Evolutionary conservation across 2,329 filamentous ascomycete genomes (phyloP).

Genomic region (Xylariaceae sp.): DNA sequence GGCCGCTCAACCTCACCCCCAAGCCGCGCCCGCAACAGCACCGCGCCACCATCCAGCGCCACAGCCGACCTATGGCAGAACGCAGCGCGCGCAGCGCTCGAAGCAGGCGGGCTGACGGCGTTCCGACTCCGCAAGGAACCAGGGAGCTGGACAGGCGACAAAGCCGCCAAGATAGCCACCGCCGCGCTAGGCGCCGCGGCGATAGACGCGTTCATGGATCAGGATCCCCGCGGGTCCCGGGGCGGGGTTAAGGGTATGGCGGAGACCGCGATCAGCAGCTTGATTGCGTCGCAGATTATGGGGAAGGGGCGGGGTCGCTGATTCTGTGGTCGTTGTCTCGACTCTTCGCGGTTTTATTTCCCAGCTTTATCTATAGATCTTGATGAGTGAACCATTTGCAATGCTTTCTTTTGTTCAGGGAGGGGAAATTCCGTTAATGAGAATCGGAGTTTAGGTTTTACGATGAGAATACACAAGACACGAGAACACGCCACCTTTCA

Average conservation of each 20-base stretch:
- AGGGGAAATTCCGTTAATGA: too few relatives aligned
- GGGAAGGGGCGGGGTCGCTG: constrained; percentile 19
- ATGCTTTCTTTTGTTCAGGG: neutral
- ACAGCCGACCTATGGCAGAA: constrained; percentile 31
- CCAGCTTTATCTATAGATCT: too few relatives aligned
- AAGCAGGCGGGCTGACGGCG: constrained; percentile 46
- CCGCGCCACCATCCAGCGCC: constrained; percentile 14
- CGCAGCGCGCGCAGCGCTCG: constrained; percentile 44
- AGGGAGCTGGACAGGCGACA: constrained; percentile 45
- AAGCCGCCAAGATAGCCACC: constrained; percentile 47
- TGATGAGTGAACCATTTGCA: too few relatives aligned
- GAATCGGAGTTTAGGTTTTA: too few relatives aligned
- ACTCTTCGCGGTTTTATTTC: too few relatives aligned
- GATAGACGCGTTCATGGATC: constrained; percentile 43
- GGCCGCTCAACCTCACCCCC: constrained; percentile 18
- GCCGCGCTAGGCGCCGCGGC: constrained; percentile 47
- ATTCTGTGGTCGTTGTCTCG: neutral
- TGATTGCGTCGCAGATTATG: constrained; percentile 33
- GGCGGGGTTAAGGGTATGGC: constrained; percentile 32
- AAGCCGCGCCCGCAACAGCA: constrained; percentile 5
- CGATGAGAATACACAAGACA: too few relatives aligned
- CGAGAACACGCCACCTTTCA: too few relatives aligned
- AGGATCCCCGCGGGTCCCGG: constrained; percentile 28
- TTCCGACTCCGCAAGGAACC: constrained; percentile 44
- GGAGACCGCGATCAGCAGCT: constrained; percentile 30